A percentile compares a stretch with the other conserved stretches of the same genome.
Evolutionary conservation across 2,329 filamentous ascomycete genomes (phyloP).

Genomic region (Colletotrichum trifolii): DNA sequence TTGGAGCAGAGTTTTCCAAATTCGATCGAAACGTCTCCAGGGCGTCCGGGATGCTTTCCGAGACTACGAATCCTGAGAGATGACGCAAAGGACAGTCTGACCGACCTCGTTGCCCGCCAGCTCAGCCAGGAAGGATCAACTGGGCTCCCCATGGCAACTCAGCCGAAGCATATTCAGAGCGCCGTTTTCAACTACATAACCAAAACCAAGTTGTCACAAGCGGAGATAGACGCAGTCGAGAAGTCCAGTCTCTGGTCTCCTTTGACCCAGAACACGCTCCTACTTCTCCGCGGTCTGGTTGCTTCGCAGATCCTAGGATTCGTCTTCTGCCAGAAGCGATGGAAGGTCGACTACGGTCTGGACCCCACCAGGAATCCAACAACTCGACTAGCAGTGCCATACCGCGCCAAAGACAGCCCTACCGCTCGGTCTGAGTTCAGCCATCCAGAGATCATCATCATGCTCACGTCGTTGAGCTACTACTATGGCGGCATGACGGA

Average conservation of each 20-base stretch:
- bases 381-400: slow-evolving; percentile 67
- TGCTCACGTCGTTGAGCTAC: slow-evolving; percentile 65
- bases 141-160: slow-evolving; percentile 54
- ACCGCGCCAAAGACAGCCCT: slow-evolving; percentile 68
- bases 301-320: slow-evolving; percentile 65
- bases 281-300: slow-evolving; percentile 67
- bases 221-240: slow-evolving; percentile 51
- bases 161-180: slow-evolving; percentile 43
- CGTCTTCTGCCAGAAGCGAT: slow-evolving; percentile 66
- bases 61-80: slow-evolving; percentile 58
- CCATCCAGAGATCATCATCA: slow-evolving; percentile 68
- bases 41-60: slow-evolving; percentile 54
- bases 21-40: slow-evolving; percentile 55
- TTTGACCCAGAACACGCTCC: slow-evolving; percentile 47
- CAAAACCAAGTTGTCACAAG: slow-evolving; percentile 40
- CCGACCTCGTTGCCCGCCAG: slow-evolving; percentile 47
- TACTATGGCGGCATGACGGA: slow-evolving; percentile 67
- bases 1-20: slow-evolving; percentile 46
- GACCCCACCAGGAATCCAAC: slow-evolving; percentile 52
- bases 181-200: slow-evolving; percentile 59
- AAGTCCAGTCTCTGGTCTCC: slow-evolving; percentile 49
- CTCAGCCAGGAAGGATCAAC: slow-evolving; percentile 56
- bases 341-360: slow-evolving; percentile 73
- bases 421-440: slow-evolving; percentile 68
- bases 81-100: slow-evolving; percentile 43